These are phyloP conservation scores for Calonectria fujianensis DNA, from an alignment of 2,329 filamentous ascomycete genomes.

Conservation along the genomic window DNA sequence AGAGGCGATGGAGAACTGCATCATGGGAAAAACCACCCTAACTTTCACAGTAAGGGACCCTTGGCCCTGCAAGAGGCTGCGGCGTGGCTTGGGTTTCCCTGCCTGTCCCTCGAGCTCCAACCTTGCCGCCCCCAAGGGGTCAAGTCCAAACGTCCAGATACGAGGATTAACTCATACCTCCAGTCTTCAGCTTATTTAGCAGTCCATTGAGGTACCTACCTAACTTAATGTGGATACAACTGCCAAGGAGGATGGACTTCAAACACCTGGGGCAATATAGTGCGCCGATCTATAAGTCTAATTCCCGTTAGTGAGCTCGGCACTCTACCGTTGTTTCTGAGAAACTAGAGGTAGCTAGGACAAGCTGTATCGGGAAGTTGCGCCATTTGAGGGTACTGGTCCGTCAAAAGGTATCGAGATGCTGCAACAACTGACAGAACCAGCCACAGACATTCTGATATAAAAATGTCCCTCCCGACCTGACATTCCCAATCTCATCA, in stretches of 20 bases:
- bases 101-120: background rate
- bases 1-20: background rate
- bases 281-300: background rate
- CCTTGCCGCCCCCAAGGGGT: background rate
- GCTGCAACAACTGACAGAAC: background rate
- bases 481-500: conserved; percentile 7
- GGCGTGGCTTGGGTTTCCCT: conserved; percentile 11
- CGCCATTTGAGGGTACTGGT: background rate
- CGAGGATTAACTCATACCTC: conserved; percentile 8
- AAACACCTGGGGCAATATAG: background rate
- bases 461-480: conserved; percentile 13
- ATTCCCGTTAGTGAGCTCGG: background rate
- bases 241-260: background rate
- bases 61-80: background rate
- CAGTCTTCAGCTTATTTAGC: background rate
- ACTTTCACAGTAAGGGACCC: background rate
- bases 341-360: conserved; percentile 12
- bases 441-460: background rate
- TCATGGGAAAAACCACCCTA: background rate
- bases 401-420: background rate
- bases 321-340: conserved; percentile 11
- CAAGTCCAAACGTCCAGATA: background rate
- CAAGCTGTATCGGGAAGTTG: conserved; percentile 3
- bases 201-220: background rate
- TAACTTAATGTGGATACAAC: conserved; percentile 8